Conservation (phyloP, 106 monocot species). For the Dactylorhiza incarnata region DNA sequence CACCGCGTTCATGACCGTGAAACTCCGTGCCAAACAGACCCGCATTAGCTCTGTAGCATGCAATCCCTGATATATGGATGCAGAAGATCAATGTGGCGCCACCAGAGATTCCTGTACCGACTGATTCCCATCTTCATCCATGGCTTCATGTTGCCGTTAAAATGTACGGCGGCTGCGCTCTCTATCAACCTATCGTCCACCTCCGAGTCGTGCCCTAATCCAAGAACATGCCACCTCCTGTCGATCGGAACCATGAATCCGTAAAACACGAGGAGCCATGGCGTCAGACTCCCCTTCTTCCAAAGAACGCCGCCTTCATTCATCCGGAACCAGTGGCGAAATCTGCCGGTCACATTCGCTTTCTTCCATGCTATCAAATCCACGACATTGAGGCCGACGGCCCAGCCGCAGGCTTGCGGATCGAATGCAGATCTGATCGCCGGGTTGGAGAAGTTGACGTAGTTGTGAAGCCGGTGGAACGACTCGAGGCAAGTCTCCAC, state of each 20-base stretch:
- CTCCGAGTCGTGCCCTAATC: conserved; percentile 33
- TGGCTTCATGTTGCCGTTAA: conserved; percentile 47
- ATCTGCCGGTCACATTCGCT: conserved; percentile 33
- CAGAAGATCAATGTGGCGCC: conserved; percentile 20
- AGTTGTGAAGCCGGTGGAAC: conserved; percentile 50
- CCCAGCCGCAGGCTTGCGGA: conserved; percentile 70
- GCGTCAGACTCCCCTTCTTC: conserved; percentile 34
- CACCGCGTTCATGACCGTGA: no score
- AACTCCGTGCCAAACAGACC: no score
- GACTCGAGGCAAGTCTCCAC: conserved; percentile 69
- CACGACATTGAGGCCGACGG: conserved; percentile 61
- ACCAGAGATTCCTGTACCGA: conserved; percentile 33
- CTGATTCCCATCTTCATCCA: conserved; percentile 46
- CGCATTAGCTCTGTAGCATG: neutral
- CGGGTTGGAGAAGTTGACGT: conserved; percentile 56
- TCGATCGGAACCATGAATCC: conserved; percentile 43
- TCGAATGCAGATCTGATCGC: conserved; percentile 44
- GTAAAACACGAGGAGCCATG: conserved; percentile 38
- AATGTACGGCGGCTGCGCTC: conserved; percentile 43
- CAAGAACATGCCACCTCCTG: conserved; percentile 47
- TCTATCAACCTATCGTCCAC: conserved; percentile 43
- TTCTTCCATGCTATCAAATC: conserved; percentile 68
- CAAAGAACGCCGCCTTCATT: conserved; percentile 38
- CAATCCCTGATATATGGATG: neutral
- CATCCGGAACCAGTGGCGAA: conserved; percentile 46